Percentiles rank a stretch among this genome's conserved stretches.
phyloP scores from a whole-genome alignment of 331 rosid genomes.

The Stylosanthes scabra region DNA sequence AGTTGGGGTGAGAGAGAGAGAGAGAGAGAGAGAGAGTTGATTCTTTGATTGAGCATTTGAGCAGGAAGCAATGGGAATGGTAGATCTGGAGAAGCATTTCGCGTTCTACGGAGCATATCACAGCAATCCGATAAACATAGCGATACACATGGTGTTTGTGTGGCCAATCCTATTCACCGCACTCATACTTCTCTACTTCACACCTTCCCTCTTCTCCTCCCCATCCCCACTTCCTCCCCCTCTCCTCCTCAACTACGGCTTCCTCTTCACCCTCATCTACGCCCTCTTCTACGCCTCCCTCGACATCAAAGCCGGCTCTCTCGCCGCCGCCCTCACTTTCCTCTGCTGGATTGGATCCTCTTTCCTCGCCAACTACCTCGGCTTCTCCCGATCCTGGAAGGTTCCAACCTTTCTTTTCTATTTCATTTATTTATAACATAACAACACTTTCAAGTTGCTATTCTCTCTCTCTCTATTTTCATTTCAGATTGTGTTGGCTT shows the following conservation, averaged over 20 bases:
- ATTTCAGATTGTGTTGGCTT: slow-evolving; percentile 72
- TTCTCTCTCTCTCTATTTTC: slow-evolving; percentile 15
- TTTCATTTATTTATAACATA: too few relatives aligned
- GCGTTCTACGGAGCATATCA: slow-evolving; percentile 94
- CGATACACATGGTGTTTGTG: slow-evolving; percentile 69
- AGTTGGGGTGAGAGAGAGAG: too few relatives aligned
- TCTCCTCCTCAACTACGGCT: slow-evolving; percentile 64
- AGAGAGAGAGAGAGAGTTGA: too few relatives aligned
- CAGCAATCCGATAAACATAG: slow-evolving; percentile 70
- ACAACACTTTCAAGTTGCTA: too few relatives aligned
- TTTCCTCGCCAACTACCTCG: slow-evolving; percentile 57
- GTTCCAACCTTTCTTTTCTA: slow-evolving; percentile 35
- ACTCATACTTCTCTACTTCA: slow-evolving; percentile 62
- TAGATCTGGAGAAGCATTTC: slow-evolving; percentile 82
- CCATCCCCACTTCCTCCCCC: slow-evolving; percentile 40
- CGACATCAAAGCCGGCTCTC: slow-evolving; percentile 76
- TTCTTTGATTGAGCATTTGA: too few relatives aligned
- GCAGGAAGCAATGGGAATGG: too few relatives aligned
- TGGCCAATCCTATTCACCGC: slow-evolving; percentile 81
- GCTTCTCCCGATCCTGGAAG: slow-evolving; percentile 75
- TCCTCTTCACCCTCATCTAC: slow-evolving; percentile 59
- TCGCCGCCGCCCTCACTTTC: slow-evolving; percentile 73
- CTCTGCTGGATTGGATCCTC: slow-evolving; percentile 73
- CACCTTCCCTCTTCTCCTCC: slow-evolving; percentile 56
- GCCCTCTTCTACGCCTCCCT: slow-evolving; percentile 58